Conservation (phyloP, 345 rosid genomes). For the Arabidopsis thaliana region TAIR10.1 NC_003074.8:11807001-11807500, state of each 20-base stretch:
- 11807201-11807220: slow-evolving; percentile 9
- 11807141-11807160: slow-evolving; percentile 22
- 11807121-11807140: slow-evolving; percentile 2
- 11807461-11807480: neutral
- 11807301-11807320: neutral
- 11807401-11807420: too few species aligned
- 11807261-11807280: neutral
- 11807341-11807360: neutral
- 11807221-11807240: slow-evolving; percentile 30
- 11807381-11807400: too few species aligned
- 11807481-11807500: neutral
- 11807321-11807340: neutral
- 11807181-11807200: slow-evolving; percentile 8
- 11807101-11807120: neutral
- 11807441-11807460: neutral
- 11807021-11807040: slow-evolving; percentile 40
- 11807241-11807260: neutral
- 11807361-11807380: neutral
- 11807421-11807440: too few species aligned
- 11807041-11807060: slow-evolving; percentile 13
- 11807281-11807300: neutral
- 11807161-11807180: slow-evolving; percentile 29
- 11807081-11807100: neutral
- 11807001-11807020: slow-evolving; percentile 34
- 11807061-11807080: neutral